Evolutionary conservation across 148 eudicot genomes (phyloP).

Genomic region (Amaranthus hypochondriacus): DNA sequence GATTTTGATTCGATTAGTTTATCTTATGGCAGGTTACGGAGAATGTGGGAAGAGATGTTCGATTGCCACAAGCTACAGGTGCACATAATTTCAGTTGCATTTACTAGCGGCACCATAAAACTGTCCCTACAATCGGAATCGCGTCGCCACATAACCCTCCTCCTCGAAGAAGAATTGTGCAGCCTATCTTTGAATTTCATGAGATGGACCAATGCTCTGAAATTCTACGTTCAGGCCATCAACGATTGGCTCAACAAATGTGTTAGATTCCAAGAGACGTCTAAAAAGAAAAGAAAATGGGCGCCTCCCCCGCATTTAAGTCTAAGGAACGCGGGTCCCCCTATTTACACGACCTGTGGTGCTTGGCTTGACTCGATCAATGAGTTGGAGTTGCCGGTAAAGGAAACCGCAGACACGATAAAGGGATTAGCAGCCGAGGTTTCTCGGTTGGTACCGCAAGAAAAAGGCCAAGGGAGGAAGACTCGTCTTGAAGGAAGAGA

Average conservation of each 20-base stretch:
- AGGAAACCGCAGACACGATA: constrained; percentile 44
- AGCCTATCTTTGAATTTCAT: constrained; percentile 54
- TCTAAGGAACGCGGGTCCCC: constrained; percentile 53
- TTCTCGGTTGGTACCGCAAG: constrained; percentile 63
- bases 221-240: constrained; percentile 55
- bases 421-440: constrained; percentile 56
- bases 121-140: constrained; percentile 60
- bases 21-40: constrained; percentile 48
- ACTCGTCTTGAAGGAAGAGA: constrained; percentile 19
- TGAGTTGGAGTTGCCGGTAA: constrained; percentile 27
- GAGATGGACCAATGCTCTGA: constrained; percentile 70
- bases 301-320: constrained; percentile 20
- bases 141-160: constrained; percentile 39
- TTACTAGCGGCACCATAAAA: constrained; percentile 32
- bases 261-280: constrained; percentile 38
- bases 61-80: constrained; percentile 81
- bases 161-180: constrained; percentile 47
- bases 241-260: constrained; percentile 76
- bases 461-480: constrained; percentile 64
- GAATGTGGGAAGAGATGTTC: constrained; percentile 88
- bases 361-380: constrained; percentile 64
- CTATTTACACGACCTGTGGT: constrained; percentile 71
- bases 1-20: constrained; percentile 2
- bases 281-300: constrained; percentile 43
- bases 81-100: constrained; percentile 46